Evolutionary conservation across 2,329 filamentous ascomycete genomes (phyloP), one percentile per base, ranked within the genome.

Genomic region (Aspergillus ibericus): DNA sequence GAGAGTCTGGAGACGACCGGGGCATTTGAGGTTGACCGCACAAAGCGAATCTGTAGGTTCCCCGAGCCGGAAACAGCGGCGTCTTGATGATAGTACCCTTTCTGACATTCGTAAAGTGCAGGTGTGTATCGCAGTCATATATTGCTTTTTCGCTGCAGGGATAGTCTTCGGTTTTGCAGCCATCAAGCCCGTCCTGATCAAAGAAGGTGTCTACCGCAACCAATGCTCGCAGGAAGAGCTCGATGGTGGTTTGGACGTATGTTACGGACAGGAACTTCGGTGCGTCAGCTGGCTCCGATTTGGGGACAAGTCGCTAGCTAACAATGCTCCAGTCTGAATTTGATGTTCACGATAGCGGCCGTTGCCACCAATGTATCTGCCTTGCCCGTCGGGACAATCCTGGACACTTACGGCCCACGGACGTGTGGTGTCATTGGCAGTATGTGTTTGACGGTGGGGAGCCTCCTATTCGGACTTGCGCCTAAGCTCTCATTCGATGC

Each of bases 331-430:
- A 82, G 81, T 59, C 82, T 96, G 57, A 96, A 96, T 73, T 80
- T 96, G 65, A 96, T 96, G 90, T 96, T 96, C 80, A 96, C 92
- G 5, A 84, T 92, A 40, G 92, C 92, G 12, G 92, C 92, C 13
- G 92, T 96, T 9, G 89, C 85, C 6, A 96, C 92, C 38, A 96
- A 96, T 68, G 89, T 96, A 12, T 91, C 87, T 40, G 92, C 93
- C 12, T 81, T 96, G 6, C 91, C 92, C 2, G 87, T 96, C 10
- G 93, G 93, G 47, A 90, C 91, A 2, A 88, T 96, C 46, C 83
- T 96, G 20, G 93, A 96, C 75, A 83, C 86, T 61, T 93, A 85
- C 69, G 93, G 93, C 1, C 93, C 93, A 13, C 84, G 89, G 56
- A 82, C 91, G 4, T 90, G 89, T 67, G 89, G 90, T 3, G 80